Percentiles rank a stretch among this genome's conserved stretches.
Evolutionary conservation across 2,329 filamentous ascomycete species (phyloP).

Genomic region (Coniosporium tulheliwenetii): DNA sequence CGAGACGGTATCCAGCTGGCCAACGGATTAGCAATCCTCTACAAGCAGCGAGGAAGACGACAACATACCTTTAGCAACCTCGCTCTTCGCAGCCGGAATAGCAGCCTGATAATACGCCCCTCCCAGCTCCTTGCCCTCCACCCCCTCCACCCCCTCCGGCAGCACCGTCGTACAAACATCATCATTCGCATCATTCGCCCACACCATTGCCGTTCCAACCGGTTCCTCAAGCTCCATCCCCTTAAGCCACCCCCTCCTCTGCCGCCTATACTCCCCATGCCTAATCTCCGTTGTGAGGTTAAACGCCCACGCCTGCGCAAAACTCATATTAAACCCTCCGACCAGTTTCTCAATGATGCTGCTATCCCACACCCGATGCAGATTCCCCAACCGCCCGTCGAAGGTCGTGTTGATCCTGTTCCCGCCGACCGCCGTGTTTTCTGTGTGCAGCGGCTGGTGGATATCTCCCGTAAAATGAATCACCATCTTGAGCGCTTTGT

Average conservation of each 20-base stretch:
- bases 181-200: slow-evolving; percentile 26
- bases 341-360: slow-evolving; percentile 25
- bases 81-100: too few relatives aligned
- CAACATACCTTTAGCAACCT: slow-evolving; percentile 3
- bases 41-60: neutral
- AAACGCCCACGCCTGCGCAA: slow-evolving; percentile 22
- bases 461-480: slow-evolving; percentile 53
- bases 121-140: slow-evolving; percentile 21
- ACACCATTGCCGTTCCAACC: slow-evolving; percentile 20
- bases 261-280: slow-evolving; percentile 19
- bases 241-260: slow-evolving; percentile 17
- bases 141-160: slow-evolving; percentile 18
- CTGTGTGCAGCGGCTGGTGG: slow-evolving; percentile 52
- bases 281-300: slow-evolving; percentile 21
- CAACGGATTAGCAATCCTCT: slow-evolving; percentile 12
- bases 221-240: slow-evolving; percentile 20
- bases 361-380: slow-evolving; percentile 28
- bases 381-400: slow-evolving; percentile 22
- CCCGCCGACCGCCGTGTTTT: slow-evolving; percentile 27
- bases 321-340: slow-evolving; percentile 21
- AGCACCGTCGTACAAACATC: slow-evolving; percentile 26
- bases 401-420: slow-evolving; percentile 29
- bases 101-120: slow-evolving; percentile 13
- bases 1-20: slow-evolving; percentile 18
- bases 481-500: slow-evolving; percentile 33